phyloP scores from a whole-genome alignment of 2,329 filamentous ascomycete species.

The Monosporascus sp. region DNA sequence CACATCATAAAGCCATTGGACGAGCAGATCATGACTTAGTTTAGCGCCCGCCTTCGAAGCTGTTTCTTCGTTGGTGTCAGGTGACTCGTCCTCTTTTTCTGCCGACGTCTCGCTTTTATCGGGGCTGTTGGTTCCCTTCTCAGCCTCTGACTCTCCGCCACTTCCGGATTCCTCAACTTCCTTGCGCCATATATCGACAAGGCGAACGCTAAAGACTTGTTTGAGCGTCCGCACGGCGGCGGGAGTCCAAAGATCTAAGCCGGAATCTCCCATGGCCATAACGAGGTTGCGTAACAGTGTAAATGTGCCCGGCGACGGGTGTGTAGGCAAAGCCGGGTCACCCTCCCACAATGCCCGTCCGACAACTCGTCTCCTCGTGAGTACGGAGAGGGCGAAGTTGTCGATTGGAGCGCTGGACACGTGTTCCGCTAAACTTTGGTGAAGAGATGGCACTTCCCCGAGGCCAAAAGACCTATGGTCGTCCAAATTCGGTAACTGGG shows the following conservation, averaged over 20 bases:
- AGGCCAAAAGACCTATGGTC: conserved; percentile 52
- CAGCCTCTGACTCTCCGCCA: conserved; percentile 11
- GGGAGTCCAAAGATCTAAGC: conserved; percentile 77
- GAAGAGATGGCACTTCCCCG: conserved; percentile 56
- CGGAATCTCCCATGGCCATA: conserved; percentile 61
- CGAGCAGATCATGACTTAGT: conserved; percentile 40
- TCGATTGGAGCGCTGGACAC: conserved; percentile 46
- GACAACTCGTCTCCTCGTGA: conserved; percentile 44
- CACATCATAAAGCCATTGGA: conserved; percentile 59
- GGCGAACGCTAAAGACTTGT: conserved; percentile 40
- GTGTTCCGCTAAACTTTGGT: conserved; percentile 52
- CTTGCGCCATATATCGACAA: conserved; percentile 45
- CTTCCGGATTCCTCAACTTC: conserved; percentile 29
- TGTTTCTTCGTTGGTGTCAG: conserved; percentile 9
- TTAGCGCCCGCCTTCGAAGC: conserved; percentile 10
- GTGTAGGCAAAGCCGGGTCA: conserved; percentile 64
- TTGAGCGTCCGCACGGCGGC: conserved; percentile 61
- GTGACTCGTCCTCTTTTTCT: conserved; percentile 10
- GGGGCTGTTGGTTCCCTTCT: conserved; percentile 5
- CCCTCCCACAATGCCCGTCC: conserved; percentile 77
- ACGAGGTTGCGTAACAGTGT: conserved; percentile 63
- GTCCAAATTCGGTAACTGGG: conserved; percentile 52
- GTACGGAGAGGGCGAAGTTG: conserved; percentile 35
- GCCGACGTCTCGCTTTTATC: conserved; percentile 6
- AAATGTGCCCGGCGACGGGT: conserved; percentile 72